Conservation (phyloP, 2,329 filamentous ascomycete species). For the Fusarium austroafricanum region DNA sequence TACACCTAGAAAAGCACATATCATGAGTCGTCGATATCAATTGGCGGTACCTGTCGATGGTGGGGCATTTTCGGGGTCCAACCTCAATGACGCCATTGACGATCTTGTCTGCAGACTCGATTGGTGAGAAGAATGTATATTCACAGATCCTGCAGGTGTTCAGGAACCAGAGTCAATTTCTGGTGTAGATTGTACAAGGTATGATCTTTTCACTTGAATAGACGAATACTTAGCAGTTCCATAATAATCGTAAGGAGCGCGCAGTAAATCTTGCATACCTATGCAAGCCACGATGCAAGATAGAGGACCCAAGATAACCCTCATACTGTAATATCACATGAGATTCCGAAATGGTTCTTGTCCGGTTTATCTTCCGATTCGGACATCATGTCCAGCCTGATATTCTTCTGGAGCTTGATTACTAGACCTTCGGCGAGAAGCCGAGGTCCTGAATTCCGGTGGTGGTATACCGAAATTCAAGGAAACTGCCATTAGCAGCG, state of each 20-base stretch:
- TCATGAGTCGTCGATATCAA: constrained; percentile 30
- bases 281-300: neutral
- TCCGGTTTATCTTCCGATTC: constrained; percentile 4
- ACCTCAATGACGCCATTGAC: constrained; percentile 32
- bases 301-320: neutral
- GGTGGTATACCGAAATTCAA: constrained; percentile 6
- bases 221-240: neutral
- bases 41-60: constrained; percentile 4
- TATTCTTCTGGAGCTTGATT: neutral
- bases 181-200: neutral
- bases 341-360: constrained; percentile 1
- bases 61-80: constrained; percentile 22
- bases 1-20: neutral
- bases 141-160: constrained; percentile 17
- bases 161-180: neutral
- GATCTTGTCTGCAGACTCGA: constrained; percentile 25
- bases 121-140: constrained; percentile 10
- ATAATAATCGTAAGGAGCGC: no score
- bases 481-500: constrained; percentile 8
- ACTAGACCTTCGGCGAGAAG: constrained; percentile 20
- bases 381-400: constrained; percentile 7
- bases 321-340: constrained; percentile 1
- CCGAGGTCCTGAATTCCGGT: constrained; percentile 25
- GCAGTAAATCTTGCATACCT: neutral
- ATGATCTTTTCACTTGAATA: neutral